Evolutionary conservation across 208 protist genomes (phyloP), one percentile per base, ranked within the genome.

Genomic region (Acanthamoeba rhysodes): DNA sequence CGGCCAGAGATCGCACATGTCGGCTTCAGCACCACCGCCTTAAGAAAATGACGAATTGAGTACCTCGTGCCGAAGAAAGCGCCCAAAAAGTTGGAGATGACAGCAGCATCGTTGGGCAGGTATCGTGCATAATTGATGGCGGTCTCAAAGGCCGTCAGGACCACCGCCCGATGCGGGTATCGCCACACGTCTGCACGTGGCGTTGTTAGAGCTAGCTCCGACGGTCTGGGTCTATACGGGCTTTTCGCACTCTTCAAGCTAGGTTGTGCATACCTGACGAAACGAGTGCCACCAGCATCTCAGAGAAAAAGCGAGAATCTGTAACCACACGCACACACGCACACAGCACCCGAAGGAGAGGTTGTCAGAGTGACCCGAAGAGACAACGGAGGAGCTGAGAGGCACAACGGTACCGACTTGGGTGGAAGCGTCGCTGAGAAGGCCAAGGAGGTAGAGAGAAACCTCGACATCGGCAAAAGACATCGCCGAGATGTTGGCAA

Each of bases 161-260:
- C 78, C 45, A 85, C 78, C 37, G 78, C 78, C 24, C 78, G 78
- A 32, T 85, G 78, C 37, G 78, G 78, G 29, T 85, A 85, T 85
- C 78, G 78, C 78, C 78, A 85, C 78, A 85, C 78, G 14, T 85
- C 78, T 85, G 45, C 48, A 85, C 4, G 4, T 41, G 37, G 37
- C 37, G 37, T 41, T 41, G 2, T 68, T 68, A 68, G 1, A 9
- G 27, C 45, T 48, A n/a, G n/a, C n/a, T n/a, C 45, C 45, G 45
- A 4, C 45, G 45, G 45, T 48, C 45, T 48, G 45, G 45, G 45
- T 48, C 45, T 1, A 45, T 45, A 5, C 41, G 45, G 45, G 45
- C 45, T 48, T 48, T 48, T 7, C 45, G 10, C 10, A 48, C 37
- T 41, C 1, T 41, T 4, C 37, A n/a, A 10, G n/a, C 68, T 0